These are phyloP conservation scores for Lolium multiflorum DNA, from an alignment of 176 grass and related monocot genomes.

Conservation along the genomic window DNA sequence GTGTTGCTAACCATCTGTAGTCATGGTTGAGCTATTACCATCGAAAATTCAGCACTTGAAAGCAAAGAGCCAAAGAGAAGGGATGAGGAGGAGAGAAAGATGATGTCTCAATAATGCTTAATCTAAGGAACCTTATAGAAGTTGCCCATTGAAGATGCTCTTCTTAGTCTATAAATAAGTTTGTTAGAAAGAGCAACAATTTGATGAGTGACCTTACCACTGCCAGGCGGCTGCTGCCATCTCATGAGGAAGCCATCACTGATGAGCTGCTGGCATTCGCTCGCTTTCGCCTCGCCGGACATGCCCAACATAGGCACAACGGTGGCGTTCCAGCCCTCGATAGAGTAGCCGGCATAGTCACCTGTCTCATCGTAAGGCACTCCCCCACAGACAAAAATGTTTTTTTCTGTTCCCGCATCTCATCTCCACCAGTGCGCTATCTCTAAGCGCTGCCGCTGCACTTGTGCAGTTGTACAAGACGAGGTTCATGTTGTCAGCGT, in stretches of 20 bases:
- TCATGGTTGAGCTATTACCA: no score
- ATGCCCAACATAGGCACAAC: not conserved
- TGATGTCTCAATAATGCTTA: not conserved
- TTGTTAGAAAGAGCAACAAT: not conserved
- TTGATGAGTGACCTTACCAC: conserved; percentile 1
- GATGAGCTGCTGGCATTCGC: conserved; percentile 23
- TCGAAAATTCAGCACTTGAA: no score
- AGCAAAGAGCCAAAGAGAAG: not conserved
- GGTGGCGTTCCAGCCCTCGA: conserved; percentile 8
- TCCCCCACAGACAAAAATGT: no score
- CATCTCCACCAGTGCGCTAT: not conserved
- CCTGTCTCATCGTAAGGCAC: no score
- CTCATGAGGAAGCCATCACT: conserved; percentile 42
- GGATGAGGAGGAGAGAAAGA: not conserved
- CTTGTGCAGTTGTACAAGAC: conserved; percentile 35
- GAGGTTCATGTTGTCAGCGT: conserved; percentile 18
- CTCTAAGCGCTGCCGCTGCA: not conserved
- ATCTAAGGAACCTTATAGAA: not conserved
- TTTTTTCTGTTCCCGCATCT: not conserved
- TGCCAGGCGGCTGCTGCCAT: not conserved
- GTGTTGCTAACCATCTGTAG: no score
- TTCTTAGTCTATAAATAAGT: not conserved
- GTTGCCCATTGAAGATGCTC: not conserved
- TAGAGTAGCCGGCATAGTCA: no score
- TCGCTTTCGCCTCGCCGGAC: not conserved